Base-by-base conservation (phyloP, 2,329 filamentous ascomycete genomes). In the Cyanodermella asteris region DNA sequence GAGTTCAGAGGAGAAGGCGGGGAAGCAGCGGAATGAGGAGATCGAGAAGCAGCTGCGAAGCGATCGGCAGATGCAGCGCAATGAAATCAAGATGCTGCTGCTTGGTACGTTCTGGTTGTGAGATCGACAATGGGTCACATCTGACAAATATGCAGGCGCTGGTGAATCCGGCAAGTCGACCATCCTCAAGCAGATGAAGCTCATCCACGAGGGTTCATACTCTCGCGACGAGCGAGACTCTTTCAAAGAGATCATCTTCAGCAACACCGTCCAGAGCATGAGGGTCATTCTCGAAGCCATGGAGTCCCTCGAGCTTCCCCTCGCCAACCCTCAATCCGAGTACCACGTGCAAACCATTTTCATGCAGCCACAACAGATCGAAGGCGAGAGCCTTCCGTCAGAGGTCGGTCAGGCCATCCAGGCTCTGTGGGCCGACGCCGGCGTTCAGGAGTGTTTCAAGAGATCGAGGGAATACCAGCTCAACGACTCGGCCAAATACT, bases 1-100 rank as follows among this genome's bases (percentile, higher is more conserved):
- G 80, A 94, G 84, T 54, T 91, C 87, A 49, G 87, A 94, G 63
- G 87, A 94, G 61, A 93, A 93, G 74, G 87, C 94, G 81, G 84
- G 87, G 59, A 94, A 93, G 77, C 78, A 81, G 63, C 74, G 87
- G 43, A 94, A 97, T 52, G 87, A 97, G 66, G 84, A 94, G 70
- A 97, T 97, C 47, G 87, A 97, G 59, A 94, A 93, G 53, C 84
- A 94, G 63, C 63, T 94, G 49, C 94, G 93, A 69, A 69, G 80
- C 52, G 87, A 97, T 50, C 90, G 91, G 59, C 77, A 94, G 77
- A 75, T 91, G 64, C 82, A 93, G 61, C 74, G 84, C 44, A 97
- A 97, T 43, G 87, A 97, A 59, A 97, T 97, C 62, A 97, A 97
- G 69, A 94, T 97, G 87, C 64, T 97, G 43, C 67, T 97, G 44